Conservation (phyloP, 2,329 filamentous ascomycete genomes). For the Diaporthe sp. region DNA sequence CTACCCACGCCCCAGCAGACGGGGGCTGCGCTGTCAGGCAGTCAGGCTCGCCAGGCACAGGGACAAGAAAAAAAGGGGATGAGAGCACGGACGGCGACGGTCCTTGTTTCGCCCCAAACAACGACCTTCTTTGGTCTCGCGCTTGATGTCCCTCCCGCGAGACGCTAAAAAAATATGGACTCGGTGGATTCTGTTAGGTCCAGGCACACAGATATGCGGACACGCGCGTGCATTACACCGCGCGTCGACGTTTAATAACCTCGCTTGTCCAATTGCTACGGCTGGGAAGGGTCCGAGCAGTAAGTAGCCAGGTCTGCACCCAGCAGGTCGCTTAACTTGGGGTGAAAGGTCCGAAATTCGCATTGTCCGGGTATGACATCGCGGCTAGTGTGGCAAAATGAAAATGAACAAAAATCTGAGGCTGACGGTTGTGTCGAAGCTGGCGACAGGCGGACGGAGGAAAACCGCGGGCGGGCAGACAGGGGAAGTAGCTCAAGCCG, state of each 20-base stretch:
- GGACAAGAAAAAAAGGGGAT: background rate
- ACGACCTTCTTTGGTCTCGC: constrained; percentile 18
- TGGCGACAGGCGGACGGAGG: constrained; percentile 19
- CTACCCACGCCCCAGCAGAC: constrained; percentile 1
- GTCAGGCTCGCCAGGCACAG: constrained; percentile 13
- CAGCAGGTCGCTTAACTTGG: constrained; percentile 4
- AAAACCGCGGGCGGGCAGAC: background rate
- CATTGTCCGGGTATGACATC: constrained; percentile 14
- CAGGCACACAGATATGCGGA: constrained; percentile 32
- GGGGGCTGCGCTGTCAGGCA: constrained; percentile 6
- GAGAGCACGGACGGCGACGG: constrained; percentile 29
- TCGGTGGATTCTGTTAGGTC: constrained; percentile 23
- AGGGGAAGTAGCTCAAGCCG: constrained; percentile 19
- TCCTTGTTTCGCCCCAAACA: constrained; percentile 16
- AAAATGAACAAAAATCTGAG: constrained; percentile 7
- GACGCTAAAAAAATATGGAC: constrained; percentile 22
- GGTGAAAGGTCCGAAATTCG: constrained; percentile 17
- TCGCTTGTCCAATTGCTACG: constrained; percentile 17
- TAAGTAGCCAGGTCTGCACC: constrained; percentile 2
- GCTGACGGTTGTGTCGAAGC: constrained; percentile 19
- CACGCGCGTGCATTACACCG: constrained; percentile 31
- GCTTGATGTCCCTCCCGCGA: constrained; percentile 17
- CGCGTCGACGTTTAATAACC: constrained; percentile 20
- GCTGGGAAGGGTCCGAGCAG: constrained; percentile 22
- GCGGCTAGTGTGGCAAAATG: constrained; percentile 34